A percentile compares a stretch with the other conserved stretches of the same genome.
Evolutionary conservation across 345 rosid genomes (phyloP).

Genomic region (Euphorbia peplus): DNA sequence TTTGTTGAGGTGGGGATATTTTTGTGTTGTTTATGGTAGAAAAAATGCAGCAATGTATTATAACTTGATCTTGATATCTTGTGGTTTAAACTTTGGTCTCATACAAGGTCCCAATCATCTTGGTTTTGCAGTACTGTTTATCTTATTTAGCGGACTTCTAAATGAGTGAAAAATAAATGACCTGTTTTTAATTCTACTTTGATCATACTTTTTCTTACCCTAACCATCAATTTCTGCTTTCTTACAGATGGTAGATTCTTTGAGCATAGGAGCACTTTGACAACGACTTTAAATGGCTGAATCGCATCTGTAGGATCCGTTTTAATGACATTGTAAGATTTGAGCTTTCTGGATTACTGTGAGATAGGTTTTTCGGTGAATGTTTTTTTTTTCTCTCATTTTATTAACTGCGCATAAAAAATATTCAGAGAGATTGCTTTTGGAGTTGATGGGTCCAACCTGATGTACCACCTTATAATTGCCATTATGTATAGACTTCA

Average conservation of each 20-base stretch:
- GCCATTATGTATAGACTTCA: not conserved
- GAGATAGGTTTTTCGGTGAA: conserved; percentile 2
- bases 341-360: conserved; percentile 1
- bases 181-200: not conserved
- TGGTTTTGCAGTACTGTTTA: not conserved
- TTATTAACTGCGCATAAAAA: not conserved
- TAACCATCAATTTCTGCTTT: not conserved
- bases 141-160: not conserved
- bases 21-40: not conserved
- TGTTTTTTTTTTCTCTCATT: not conserved
- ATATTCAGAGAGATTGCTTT: not conserved
- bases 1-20: not conserved
- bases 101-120: not conserved
- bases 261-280: not conserved
- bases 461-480: not conserved
- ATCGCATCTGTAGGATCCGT: not conserved
- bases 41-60: not conserved
- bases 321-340: conserved; percentile 10
- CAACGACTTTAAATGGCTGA: conserved; percentile 5
- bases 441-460: not conserved
- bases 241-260: conserved; percentile 12
- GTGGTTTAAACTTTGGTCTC: not conserved
- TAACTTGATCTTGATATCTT: not conserved
- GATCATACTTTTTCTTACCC: not conserved
- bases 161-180: not conserved